A percentile compares a stretch with the other conserved stretches of the same genome.
Evolutionary conservation across 139 green algal genomes (phyloP).

Genomic region (Chlorella sp.): DNA sequence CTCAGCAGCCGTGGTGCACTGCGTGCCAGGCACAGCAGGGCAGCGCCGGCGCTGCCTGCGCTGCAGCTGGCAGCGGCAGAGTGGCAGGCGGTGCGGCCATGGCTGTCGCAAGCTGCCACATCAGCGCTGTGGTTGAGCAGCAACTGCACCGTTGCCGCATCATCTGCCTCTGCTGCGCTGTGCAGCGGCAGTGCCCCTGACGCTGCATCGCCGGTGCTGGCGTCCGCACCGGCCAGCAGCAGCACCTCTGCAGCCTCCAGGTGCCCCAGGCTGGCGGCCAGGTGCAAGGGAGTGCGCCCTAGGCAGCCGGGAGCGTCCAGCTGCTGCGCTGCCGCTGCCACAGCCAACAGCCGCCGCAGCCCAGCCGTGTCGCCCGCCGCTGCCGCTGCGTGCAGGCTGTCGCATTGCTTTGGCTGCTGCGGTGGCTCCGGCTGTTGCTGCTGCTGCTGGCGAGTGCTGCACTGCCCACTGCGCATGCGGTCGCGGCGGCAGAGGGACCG

Average conservation of each 20-base stretch:
- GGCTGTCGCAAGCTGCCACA: background rate
- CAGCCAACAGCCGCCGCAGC: background rate
- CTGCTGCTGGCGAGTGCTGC: background rate
- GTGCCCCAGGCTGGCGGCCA: background rate
- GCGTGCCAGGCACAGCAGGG: slow-evolving; percentile 3
- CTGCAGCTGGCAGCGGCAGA: background rate
- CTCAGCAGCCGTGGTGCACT: background rate
- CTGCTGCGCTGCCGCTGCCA: background rate
- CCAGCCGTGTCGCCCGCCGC: background rate
- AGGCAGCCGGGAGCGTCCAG: background rate
- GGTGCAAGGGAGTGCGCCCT: background rate
- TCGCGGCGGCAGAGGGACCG: no score
- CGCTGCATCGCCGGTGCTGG: background rate
- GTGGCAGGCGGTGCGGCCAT: background rate
- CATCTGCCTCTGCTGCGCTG: background rate
- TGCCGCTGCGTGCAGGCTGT: background rate
- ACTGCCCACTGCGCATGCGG: background rate
- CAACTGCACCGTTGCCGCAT: background rate
- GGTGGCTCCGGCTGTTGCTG: background rate
- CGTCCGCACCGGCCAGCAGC: background rate
- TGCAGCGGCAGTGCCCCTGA: background rate
- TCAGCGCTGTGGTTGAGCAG: background rate
- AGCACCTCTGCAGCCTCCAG: background rate
- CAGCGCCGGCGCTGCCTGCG: background rate
- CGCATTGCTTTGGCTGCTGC: background rate